Evolutionary conservation across 768 basidiomycete genomes (phyloP), one percentile per base, ranked within the genome.

Genomic region (Strobilomyces confusus): DNA sequence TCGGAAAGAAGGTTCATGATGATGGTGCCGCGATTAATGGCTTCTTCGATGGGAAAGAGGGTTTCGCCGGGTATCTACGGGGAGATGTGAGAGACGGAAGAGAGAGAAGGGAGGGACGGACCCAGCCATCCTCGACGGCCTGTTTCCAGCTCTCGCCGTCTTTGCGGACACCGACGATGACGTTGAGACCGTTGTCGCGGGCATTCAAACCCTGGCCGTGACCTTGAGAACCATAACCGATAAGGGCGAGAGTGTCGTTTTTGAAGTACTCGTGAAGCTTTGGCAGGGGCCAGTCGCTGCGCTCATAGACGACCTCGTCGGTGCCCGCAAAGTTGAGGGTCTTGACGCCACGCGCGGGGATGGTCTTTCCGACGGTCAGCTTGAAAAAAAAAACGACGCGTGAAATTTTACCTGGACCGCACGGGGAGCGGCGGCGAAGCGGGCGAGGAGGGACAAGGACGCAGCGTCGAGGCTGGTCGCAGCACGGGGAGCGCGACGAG

Each of bases 1-100:
- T 99, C 97, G 42, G 95, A 98, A 61, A 99, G 85, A 49, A 99
- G 80, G 82, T 99, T 98, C 97, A 99, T 99, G 83, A 99, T 90
- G 80, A 98, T 95, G 20, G 95, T 97, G 41, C 97, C 97, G 59
- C 80, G 83, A 62, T 87, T 80, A 72, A 98, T 98, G 57, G 97
- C 97, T 73, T 98, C 95, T 64, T 98, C 92, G 63, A 99, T 98
- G 63, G 95, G 81, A 81, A 99, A 99, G 63, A 99, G 86, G 54
- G 90, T 98, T 81, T 98, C 87, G 60, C 95, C 95, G 38, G 95
- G 95, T 22, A 98, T 86, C 89, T 90, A 57, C 8, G 25, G 29
- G 48, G 11, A 11, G 9, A 3, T 40, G 41, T 48, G 43, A 4
- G 25, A 41, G 9, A n/a, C n/a, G 7, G 9, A 19, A 44, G 37